Evolutionary conservation across 495 filamentous ascomycete genomes (phyloP).

Genomic region (Aspergillus cristatus): DNA sequence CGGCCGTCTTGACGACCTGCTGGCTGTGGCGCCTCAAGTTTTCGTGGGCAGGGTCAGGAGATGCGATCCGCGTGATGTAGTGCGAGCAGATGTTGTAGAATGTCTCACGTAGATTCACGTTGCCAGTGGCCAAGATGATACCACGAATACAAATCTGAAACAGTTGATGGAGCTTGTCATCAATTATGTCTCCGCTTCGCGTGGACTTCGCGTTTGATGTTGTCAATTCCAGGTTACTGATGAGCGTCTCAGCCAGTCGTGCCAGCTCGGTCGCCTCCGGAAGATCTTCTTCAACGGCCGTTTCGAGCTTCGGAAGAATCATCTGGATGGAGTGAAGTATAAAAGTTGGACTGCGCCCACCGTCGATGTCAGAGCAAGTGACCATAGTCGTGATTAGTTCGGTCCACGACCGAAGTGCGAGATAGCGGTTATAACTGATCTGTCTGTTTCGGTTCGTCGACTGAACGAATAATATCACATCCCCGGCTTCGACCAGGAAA

Average conservation of each 20-base stretch:
- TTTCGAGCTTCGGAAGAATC: constrained; percentile 76
- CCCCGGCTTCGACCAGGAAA: constrained; percentile 48
- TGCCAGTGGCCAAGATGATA: constrained; percentile 61
- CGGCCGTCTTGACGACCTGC: constrained; percentile 64
- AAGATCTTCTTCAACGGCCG: constrained; percentile 53
- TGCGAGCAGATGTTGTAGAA: constrained; percentile 85
- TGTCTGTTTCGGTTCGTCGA: constrained; percentile 62
- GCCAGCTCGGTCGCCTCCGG: constrained; percentile 64
- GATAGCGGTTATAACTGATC: constrained; percentile 48
- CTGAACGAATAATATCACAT: constrained; percentile 45
- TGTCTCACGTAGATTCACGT: constrained; percentile 60
- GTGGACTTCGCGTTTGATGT: constrained; percentile 30
- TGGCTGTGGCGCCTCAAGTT: constrained; percentile 51
- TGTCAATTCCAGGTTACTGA: constrained; percentile 61
- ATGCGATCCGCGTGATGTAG: constrained; percentile 68
- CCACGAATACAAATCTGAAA: constrained; percentile 76
- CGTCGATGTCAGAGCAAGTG: constrained; percentile 64
- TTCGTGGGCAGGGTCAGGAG: constrained; percentile 21
- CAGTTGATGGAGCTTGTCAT: constrained; percentile 82
- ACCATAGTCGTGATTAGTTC: constrained; percentile 72
- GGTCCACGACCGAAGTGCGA: constrained; percentile 68
- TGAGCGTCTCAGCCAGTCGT: constrained; percentile 62
- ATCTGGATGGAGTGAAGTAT: constrained; percentile 76
- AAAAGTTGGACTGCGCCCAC: constrained; percentile 57
- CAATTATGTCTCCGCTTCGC: constrained; percentile 59